Percentiles rank a stretch among this genome's conserved stretches.
Conservation (phyloP, 345 rosid species). For the Acer negundo region DNA sequence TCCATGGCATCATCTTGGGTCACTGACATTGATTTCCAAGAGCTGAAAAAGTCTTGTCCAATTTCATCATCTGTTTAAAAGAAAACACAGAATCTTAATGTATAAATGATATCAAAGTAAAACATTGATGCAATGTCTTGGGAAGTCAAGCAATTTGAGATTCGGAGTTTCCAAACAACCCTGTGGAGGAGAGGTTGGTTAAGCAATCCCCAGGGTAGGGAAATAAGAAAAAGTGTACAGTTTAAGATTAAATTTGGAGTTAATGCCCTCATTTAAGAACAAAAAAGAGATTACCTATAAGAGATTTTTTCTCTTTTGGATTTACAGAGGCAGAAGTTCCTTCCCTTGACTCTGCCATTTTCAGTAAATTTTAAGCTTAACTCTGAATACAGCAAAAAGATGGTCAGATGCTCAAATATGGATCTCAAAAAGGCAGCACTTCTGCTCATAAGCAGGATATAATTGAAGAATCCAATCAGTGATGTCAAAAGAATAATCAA, state of each 20-base stretch:
- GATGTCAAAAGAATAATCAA: background rate
- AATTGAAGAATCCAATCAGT: background rate
- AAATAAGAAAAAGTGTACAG: background rate
- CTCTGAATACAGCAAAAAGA: constrained; percentile 24
- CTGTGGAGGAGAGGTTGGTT: background rate
- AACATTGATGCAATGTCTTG: constrained; percentile 14
- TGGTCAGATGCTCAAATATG: background rate
- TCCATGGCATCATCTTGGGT: constrained; percentile 67
- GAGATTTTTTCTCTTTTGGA: constrained; percentile 39
- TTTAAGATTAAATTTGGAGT: background rate
- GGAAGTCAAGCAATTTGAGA: constrained; percentile 14
- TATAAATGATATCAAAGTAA: constrained; percentile 10
- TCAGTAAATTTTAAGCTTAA: constrained; percentile 19
- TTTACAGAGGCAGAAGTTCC: constrained; percentile 34
- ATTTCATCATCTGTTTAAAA: constrained; percentile 61
- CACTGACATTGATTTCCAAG: constrained; percentile 71
- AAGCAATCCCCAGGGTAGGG: background rate
- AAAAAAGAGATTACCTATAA: constrained; percentile 42
- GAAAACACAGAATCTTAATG: constrained; percentile 12
- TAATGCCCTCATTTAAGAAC: background rate
- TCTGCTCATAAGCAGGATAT: background rate
- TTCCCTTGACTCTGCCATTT: constrained; percentile 49
- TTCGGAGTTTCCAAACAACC: background rate
- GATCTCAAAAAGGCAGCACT: background rate
- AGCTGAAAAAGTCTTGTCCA: constrained; percentile 71